Percentiles rank a stretch among this genome's conserved stretches.
These are phyloP conservation scores for Fraxinus xanthoxyloides DNA, from an alignment of 305 asterid genomes.

Conservation along the genomic window DNA sequence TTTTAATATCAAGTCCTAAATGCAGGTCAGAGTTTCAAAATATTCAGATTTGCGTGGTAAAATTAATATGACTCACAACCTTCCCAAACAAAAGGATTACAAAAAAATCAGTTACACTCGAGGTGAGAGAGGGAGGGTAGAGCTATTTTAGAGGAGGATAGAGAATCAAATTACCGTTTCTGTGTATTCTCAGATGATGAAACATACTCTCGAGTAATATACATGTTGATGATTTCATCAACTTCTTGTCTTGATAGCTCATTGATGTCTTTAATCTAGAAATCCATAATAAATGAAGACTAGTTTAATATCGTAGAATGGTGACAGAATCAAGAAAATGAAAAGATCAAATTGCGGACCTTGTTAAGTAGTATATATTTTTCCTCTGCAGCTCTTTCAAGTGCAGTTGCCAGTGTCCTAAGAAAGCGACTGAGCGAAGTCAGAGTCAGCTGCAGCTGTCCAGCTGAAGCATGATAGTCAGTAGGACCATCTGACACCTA, in stretches of 20 bases:
- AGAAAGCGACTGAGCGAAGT: slow-evolving; percentile 59
- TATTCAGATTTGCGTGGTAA: not conserved
- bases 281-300: not conserved
- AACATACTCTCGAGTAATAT: slow-evolving; percentile 52
- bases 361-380: slow-evolving; percentile 78
- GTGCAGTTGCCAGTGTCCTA: slow-evolving; percentile 58
- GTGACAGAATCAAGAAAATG: slow-evolving; percentile 15
- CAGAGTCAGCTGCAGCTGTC: slow-evolving; percentile 76
- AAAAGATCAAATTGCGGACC: slow-evolving; percentile 36
- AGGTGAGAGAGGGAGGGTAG: not conserved
- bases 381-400: slow-evolving; percentile 80
- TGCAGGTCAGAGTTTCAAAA: not conserved
- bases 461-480: slow-evolving; percentile 51
- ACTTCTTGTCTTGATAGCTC: slow-evolving; percentile 95
- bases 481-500: slow-evolving; percentile 67
- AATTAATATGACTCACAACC: not conserved
- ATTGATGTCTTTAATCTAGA: slow-evolving; percentile 86
- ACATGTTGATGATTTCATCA: slow-evolving; percentile 73
- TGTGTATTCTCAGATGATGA: slow-evolving; percentile 75
- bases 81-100: not conserved
- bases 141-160: slow-evolving; percentile 3
- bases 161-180: slow-evolving; percentile 52
- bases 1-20: not conserved
- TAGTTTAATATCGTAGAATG: not conserved
- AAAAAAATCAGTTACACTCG: not conserved